These are phyloP conservation scores for Orobanche coerulescens DNA, from an alignment of 257 asterid species.

Conservation along the genomic window DNA sequence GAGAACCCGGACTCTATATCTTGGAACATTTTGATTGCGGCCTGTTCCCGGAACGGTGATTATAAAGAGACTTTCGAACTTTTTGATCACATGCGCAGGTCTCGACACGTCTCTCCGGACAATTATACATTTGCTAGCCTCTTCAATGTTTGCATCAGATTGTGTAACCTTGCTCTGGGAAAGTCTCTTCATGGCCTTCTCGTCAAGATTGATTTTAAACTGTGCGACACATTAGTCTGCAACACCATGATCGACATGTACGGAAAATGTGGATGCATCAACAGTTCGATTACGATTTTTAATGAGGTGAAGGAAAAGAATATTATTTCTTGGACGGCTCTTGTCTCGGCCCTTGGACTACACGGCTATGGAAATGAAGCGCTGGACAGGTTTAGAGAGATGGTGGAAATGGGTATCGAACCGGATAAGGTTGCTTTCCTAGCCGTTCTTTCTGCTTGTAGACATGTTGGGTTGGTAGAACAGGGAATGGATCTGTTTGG, in stretches of 20 bases:
- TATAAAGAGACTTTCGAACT: slow-evolving; percentile 61
- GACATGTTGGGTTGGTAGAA: slow-evolving; percentile 68
- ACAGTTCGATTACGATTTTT: slow-evolving; percentile 51
- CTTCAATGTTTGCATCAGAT: slow-evolving; percentile 52
- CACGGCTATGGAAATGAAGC: slow-evolving; percentile 69
- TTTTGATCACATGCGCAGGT: slow-evolving; percentile 54
- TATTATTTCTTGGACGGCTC: slow-evolving; percentile 63
- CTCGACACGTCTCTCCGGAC: slow-evolving; percentile 46
- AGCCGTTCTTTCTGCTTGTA: slow-evolving; percentile 73
- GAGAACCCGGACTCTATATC: slow-evolving; percentile 70
- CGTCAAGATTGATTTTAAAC: slow-evolving; percentile 34
- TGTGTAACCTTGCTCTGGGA: slow-evolving; percentile 67
- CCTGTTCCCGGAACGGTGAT: slow-evolving; percentile 83
- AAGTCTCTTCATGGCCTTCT: slow-evolving; percentile 62
- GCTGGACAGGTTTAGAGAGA: slow-evolving; percentile 45
- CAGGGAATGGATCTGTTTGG: slow-evolving; percentile 57
- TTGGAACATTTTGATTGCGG: slow-evolving; percentile 79
- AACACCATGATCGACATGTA: slow-evolving; percentile 80
- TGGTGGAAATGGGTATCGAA: slow-evolving; percentile 40
- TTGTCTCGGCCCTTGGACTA: slow-evolving; percentile 57
- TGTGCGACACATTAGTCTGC: slow-evolving; percentile 55
- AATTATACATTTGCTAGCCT: slow-evolving; percentile 74
- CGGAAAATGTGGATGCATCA: slow-evolving; percentile 67
- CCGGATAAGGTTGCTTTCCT: slow-evolving; percentile 65
- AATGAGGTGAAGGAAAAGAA: slow-evolving; percentile 38